Percentiles rank a stretch among this genome's conserved stretches.
Evolutionary conservation across 257 asterid species (phyloP).

Genomic region (Solanum pimpinellifolium): DNA sequence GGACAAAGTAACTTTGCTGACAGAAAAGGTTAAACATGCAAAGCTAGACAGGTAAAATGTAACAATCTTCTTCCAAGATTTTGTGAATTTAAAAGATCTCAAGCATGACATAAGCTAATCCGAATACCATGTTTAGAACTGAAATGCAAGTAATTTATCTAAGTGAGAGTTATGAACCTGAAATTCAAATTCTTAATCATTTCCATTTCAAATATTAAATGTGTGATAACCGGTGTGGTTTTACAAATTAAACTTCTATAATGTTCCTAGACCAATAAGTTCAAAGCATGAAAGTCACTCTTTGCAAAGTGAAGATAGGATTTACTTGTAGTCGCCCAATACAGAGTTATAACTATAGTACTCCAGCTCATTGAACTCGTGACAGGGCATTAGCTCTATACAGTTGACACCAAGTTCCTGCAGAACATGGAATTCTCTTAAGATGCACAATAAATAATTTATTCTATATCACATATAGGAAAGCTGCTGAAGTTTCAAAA

Average conservation of each 20-base stretch:
- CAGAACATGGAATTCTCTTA: not conserved
- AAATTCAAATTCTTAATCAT: not conserved
- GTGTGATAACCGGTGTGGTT: not conserved
- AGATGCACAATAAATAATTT: not conserved
- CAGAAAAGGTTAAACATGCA: not conserved
- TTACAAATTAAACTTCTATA: not conserved
- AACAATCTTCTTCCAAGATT: not conserved
- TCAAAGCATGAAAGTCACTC: not conserved
- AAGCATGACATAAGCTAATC: not conserved
- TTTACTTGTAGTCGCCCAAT: slow-evolving; percentile 89
- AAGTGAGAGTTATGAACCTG: not conserved
- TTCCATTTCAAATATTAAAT: not conserved
- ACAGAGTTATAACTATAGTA: slow-evolving; percentile 80
- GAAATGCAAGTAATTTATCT: not conserved
- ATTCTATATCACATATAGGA: not conserved
- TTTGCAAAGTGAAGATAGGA: not conserved
- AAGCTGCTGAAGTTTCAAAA: not conserved
- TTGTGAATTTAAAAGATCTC: not conserved
- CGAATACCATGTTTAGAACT: not conserved
- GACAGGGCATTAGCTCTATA: slow-evolving; percentile 99
- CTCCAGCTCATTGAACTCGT: slow-evolving; percentile 95
- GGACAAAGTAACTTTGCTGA: not conserved
- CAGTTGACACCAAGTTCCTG: slow-evolving; percentile 98
- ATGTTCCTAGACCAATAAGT: not conserved
- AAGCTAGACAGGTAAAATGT: not conserved